Conservation (phyloP, 108 stramenopile genomes). For the Mayamaea pseudoterrestris region DNA sequence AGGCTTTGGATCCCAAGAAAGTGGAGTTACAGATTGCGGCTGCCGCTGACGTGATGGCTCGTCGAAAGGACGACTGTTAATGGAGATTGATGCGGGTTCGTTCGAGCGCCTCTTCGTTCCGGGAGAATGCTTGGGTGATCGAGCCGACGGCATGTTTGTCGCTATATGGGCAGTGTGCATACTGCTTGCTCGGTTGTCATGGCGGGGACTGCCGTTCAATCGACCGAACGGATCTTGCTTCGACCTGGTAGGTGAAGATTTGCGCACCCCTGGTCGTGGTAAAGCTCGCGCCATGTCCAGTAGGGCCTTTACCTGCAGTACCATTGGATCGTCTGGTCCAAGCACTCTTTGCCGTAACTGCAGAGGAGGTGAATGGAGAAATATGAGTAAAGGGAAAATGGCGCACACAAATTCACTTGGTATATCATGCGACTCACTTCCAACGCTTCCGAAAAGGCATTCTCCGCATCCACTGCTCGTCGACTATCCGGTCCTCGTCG, state of each 20-base stretch:
- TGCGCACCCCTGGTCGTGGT: slow-evolving; percentile 9
- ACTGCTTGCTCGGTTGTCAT: not conserved
- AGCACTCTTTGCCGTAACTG: slow-evolving; percentile 26
- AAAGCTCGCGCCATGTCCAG: slow-evolving; percentile 27
- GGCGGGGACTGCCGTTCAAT: not conserved
- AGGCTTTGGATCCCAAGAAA: too few relatives aligned
- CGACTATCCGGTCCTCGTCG: slow-evolving; percentile 25
- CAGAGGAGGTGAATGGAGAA: not conserved
- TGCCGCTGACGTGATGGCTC: not conserved
- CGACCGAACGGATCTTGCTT: not conserved
- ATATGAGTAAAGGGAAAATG: not conserved
- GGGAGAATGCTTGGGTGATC: not conserved
- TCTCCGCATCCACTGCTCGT: slow-evolving; percentile 22
- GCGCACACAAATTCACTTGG: not conserved
- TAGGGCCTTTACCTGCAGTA: slow-evolving; percentile 23
- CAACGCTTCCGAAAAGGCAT: slow-evolving; percentile 34
- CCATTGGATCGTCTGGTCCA: slow-evolving; percentile 25
- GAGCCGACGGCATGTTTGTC: not conserved
- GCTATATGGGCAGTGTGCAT: not conserved
- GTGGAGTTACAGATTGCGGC: too few relatives aligned
- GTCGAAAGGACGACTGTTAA: too few relatives aligned
- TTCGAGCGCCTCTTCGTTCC: not conserved
- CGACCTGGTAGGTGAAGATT: not conserved
- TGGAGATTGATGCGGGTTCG: not conserved
- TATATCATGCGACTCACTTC: slow-evolving; percentile 6